Base-by-base conservation (phyloP, 2,329 filamentous ascomycete species). In the Magnaporthales sp. region DNA sequence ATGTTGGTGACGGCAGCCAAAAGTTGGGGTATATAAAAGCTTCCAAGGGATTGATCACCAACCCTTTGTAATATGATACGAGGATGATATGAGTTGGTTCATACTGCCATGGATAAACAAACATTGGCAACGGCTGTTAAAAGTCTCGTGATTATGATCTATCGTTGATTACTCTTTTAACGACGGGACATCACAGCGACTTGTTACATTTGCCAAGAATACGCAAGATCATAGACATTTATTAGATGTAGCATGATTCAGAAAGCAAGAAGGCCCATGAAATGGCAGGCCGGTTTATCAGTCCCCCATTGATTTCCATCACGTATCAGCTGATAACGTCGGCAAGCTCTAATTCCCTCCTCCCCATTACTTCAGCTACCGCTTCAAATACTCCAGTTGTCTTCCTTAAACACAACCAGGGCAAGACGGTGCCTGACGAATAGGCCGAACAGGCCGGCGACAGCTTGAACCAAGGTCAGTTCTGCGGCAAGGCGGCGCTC, bases 381-480 rank as follows among this genome's bases (percentile, higher is more conserved):
- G 8, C 15, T 19, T 58, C 54, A 58, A 31, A 80, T 78, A 69
- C 80, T 81, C 80, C 83, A 81, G 76, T 99, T 99, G 79, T 99
- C 95, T 75, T 91, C 87, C 76, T 90, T 90, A 82, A 99, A 99
- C 71, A 99, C 86, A 71, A 95, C 82, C 73, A 96, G 80, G 61
- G 95, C 95, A 70, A 97, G 85, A 69, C 87, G 87, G 80, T 99
- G 95, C 71, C 95, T 83, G 66, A 93, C 86, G 74, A 97, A 91
- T 68, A 99, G 80, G 24, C 93, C 95, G 58, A 92, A 79, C n/a
- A 96, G 76, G 8, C 95, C 95, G 69, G 91, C 85, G 4, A 83
- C 77, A 19, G 86, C 80, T 81, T 99, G 95, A 77, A 97, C 84
- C n/a, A 80, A 79, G 62, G 95, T 85, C 68, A 99, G 84, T 76